These are phyloP conservation scores for Vigna radiata DNA, from an alignment of 306 rosid species.

Conservation along the genomic window DNA sequence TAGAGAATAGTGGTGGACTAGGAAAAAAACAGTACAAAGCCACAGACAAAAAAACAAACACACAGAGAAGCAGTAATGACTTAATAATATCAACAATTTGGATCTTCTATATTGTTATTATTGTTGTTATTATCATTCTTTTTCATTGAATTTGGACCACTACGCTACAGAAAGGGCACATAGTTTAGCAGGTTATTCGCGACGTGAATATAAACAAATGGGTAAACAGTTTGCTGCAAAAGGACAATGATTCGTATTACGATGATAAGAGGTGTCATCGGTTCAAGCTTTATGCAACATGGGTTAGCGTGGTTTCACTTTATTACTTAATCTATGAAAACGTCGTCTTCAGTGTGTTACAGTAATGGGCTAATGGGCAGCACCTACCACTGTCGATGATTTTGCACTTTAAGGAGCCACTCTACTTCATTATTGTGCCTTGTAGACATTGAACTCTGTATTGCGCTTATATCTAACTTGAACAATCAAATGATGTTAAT, in stretches of 20 bases:
- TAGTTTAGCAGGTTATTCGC: not conserved
- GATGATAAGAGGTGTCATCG: not conserved
- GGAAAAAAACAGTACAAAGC: constrained; percentile 11
- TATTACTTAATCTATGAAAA: not conserved
- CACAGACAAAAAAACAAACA: constrained; percentile 5
- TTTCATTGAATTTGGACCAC: not conserved
- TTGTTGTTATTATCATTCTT: too few relatives aligned
- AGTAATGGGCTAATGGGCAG: not conserved
- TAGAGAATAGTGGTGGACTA: not conserved
- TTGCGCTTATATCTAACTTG: not conserved
- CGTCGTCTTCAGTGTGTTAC: not conserved
- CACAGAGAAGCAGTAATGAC: constrained; percentile 16
- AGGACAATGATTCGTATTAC: not conserved
- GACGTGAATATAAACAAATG: not conserved
- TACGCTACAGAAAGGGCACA: not conserved
- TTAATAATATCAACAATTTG: not conserved
- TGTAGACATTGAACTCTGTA: not conserved
- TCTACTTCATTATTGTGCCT: not conserved
- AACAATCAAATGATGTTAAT: too few relatives aligned
- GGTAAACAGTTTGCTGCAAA: not conserved
- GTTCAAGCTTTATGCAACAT: not conserved
- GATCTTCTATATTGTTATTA: not conserved
- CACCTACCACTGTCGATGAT: not conserved
- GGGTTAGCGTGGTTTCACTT: not conserved
- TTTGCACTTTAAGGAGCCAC: not conserved